These are phyloP conservation scores for Begonia peltatifolia DNA, from an alignment of 306 rosid genomes.

Conservation along the genomic window DNA sequence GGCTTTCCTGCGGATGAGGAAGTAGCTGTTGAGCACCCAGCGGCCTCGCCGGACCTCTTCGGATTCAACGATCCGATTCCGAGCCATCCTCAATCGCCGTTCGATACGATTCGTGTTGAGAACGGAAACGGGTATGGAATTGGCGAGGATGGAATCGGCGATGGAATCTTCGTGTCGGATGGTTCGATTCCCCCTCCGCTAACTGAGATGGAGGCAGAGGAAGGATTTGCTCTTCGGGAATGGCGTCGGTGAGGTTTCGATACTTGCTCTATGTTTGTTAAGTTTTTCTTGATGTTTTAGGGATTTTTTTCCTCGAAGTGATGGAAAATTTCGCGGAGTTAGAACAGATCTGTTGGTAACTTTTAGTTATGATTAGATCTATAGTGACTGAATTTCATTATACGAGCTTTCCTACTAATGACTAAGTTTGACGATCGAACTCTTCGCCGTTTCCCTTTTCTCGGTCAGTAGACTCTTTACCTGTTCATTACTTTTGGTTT, in stretches of 20 bases:
- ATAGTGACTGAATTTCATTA: too few species aligned
- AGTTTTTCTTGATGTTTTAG: background rate
- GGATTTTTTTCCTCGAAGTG: too few species aligned
- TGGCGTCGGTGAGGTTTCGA: slow-evolving; percentile 75
- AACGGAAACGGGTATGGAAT: slow-evolving; percentile 45
- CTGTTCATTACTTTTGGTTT: too few species aligned
- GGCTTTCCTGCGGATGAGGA: slow-evolving; percentile 33
- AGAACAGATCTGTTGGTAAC: too few species aligned
- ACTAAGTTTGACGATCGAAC: too few species aligned
- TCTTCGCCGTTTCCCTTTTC: too few species aligned
- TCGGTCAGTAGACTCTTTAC: too few species aligned
- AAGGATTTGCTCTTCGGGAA: slow-evolving; percentile 73
- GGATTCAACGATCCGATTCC: slow-evolving; percentile 69
- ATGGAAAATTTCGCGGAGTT: too few species aligned
- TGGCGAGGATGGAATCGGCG: slow-evolving; percentile 31
- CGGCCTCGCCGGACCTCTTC: slow-evolving; percentile 54
- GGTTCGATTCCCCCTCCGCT: slow-evolving; percentile 78
- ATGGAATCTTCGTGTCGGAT: slow-evolving; percentile 46
- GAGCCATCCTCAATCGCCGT: slow-evolving; percentile 60
- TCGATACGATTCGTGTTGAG: slow-evolving; percentile 39
- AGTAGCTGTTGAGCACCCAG: slow-evolving; percentile 37
- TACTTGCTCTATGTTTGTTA: background rate
- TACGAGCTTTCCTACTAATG: too few species aligned
- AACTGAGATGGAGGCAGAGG: slow-evolving; percentile 60
- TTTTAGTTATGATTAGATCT: too few species aligned